phyloP scores from a whole-genome alignment of 441 rosid genomes.

The Populus trichocarpa region DNA sequence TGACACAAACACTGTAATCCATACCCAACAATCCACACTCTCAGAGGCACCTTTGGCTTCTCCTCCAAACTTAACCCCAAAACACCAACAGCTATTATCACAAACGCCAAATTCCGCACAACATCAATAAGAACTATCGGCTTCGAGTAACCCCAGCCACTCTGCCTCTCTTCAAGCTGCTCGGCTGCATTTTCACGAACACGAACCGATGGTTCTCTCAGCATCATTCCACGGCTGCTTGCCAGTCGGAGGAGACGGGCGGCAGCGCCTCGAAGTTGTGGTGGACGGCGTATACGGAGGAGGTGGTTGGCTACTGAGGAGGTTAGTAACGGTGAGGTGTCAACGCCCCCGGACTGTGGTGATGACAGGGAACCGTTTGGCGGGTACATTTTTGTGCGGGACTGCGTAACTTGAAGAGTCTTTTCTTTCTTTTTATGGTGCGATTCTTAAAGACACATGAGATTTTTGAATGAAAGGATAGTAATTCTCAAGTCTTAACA shows the following conservation, averaged over 20 bases:
- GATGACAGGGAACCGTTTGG: conserved; percentile 28
- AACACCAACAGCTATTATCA: conserved; percentile 57
- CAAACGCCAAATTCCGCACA: conserved; percentile 81
- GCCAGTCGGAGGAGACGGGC: conserved; percentile 76
- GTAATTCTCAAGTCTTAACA: no score
- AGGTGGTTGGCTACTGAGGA: conserved; percentile 48
- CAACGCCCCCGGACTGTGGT: conserved; percentile 33
- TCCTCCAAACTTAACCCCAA: conserved; percentile 60
- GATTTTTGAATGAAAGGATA: no score
- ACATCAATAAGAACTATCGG: conserved; percentile 85
- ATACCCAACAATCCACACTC: conserved; percentile 79
- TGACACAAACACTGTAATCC: conserved; percentile 75
- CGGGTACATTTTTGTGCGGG: conserved; percentile 21
- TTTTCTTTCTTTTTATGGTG: no score
- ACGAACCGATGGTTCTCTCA: conserved; percentile 77
- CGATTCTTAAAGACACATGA: no score
- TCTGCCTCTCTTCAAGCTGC: conserved; percentile 91
- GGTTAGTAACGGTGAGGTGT: conserved; percentile 55
- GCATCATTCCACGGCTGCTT: conserved; percentile 75
- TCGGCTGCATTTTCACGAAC: conserved; percentile 92
- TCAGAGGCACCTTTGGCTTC: conserved; percentile 61
- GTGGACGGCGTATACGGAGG: conserved; percentile 54
- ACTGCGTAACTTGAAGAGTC: no score
- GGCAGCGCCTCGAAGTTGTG: conserved; percentile 61
- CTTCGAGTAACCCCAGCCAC: conserved; percentile 94